Evolutionary conservation across 2,329 filamentous ascomycete genomes (phyloP).

Genomic region (Alternaria sp.): DNA sequence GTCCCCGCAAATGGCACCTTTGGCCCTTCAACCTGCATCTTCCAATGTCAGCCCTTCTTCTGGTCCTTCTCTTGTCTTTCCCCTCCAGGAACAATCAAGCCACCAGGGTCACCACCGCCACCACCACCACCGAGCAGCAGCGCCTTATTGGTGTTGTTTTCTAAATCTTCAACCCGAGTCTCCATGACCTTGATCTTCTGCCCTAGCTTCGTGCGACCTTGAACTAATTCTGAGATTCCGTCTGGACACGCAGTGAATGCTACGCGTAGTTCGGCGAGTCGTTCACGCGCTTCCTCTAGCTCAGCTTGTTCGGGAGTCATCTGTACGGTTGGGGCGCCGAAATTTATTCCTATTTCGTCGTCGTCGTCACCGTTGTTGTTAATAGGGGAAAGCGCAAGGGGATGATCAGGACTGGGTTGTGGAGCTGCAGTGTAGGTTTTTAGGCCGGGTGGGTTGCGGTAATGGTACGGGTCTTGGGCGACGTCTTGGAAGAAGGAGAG

Average conservation of each 20-base stretch:
- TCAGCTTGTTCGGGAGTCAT: slow-evolving; percentile 32
- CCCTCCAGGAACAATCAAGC: slow-evolving; percentile 2
- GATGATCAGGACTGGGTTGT: slow-evolving; percentile 27
- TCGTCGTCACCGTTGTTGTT: not conserved
- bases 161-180: slow-evolving; percentile 24
- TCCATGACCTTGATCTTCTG: slow-evolving; percentile 32
- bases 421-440: slow-evolving; percentile 17
- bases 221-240: slow-evolving; percentile 20
- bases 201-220: slow-evolving; percentile 30
- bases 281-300: slow-evolving; percentile 23
- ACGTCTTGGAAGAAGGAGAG: slow-evolving; percentile 70
- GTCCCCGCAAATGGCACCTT: slow-evolving; percentile 42
- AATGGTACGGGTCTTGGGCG: slow-evolving; percentile 54
- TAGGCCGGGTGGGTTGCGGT: slow-evolving; percentile 40
- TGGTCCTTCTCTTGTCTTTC: slow-evolving; percentile 24
- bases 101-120: slow-evolving; percentile 26
- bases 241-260: slow-evolving; percentile 32
- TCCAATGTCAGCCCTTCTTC: slow-evolving; percentile 31
- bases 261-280: slow-evolving; percentile 25
- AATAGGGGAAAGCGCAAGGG: slow-evolving; percentile 21
- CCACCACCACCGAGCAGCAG: slow-evolving; percentile 9
- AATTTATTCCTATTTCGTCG: not conserved
- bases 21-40: slow-evolving; percentile 26
- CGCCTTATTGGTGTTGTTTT: slow-evolving; percentile 12
- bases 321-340: slow-evolving; percentile 14